Conservation (phyloP, 306 rosid genomes). For the Rosa rugosa region DNA sequence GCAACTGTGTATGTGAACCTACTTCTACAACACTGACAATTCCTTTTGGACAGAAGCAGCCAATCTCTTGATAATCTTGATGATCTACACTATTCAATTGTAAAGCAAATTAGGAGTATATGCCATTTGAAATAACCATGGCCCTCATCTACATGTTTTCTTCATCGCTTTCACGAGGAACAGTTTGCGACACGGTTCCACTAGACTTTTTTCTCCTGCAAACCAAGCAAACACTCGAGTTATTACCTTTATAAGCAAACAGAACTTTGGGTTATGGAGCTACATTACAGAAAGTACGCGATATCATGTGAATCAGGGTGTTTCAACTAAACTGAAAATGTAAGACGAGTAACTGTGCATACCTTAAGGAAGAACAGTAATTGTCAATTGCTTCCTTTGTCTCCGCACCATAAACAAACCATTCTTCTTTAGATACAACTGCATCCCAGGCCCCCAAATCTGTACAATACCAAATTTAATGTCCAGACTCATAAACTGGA, state of each 20-base stretch:
- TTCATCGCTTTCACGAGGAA: background rate
- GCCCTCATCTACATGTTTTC: background rate
- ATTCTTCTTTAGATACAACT: constrained; percentile 30
- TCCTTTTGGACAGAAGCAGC: background rate
- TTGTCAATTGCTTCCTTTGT: constrained; percentile 34
- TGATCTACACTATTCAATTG: background rate
- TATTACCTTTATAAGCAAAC: background rate
- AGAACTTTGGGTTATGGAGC: background rate
- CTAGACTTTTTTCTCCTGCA: constrained; percentile 38
- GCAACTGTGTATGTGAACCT: background rate
- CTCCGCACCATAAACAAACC: constrained; percentile 36
- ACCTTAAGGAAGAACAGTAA: constrained; percentile 38
- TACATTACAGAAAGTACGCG: background rate
- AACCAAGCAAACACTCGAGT: constrained; percentile 10
- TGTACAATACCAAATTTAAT: constrained; percentile 6
- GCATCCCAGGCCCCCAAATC: constrained; percentile 38
- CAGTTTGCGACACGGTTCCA: background rate
- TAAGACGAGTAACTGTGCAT: constrained; percentile 2
- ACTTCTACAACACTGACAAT: background rate
- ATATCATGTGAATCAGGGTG: background rate
- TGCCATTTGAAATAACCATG: background rate
- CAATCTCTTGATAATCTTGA: background rate
- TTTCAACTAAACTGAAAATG: background rate
- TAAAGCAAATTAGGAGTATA: background rate
- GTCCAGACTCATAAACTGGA: background rate